Evolutionary conservation across 441 rosid genomes (phyloP), one percentile per base, ranked within the genome.

Genomic region (Euphorbia celastroides): DNA sequence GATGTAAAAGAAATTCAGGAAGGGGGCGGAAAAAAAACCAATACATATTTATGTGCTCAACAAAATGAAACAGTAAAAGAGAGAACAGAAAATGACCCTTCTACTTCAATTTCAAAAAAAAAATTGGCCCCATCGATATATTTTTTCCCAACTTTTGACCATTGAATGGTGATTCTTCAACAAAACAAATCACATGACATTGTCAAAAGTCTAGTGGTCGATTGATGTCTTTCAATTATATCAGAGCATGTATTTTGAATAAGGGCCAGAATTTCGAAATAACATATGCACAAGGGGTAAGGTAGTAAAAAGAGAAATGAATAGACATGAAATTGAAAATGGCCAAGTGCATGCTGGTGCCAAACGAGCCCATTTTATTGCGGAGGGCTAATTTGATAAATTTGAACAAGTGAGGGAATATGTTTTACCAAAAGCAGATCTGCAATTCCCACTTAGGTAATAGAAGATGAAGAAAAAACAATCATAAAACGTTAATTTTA

Each of bases 401-500:
- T 52, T 52, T 22, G 28, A 23, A 22, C 16, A 52, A 52, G 28
- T 22, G 23, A 13, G 10, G 57, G 57, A 23, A 4, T 28, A 52
- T 20, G 23, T 11, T 20, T 11, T 52, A 16, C 56, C 9, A 19
- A 51, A 51, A 51, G 20, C 26, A 51, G 11, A 51, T 51, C 57
- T 22, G 23, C 12, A 50, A 50, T 50, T 19, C 12, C 55, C 25
- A 50, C 55, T 5, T 11, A 19, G 9, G 55, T 50, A 19, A 22
- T 52, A 16, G 14, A 52, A 52, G 28, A 23, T 23, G 56, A 52
- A 9, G 17, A 48, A 59, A 41, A 5, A 65, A 44, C 2, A 70
- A 70, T 58, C 9, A 42, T 44, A 68, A 51, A n/a, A 52, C 56
- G 62, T 41, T 52, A 46, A 36, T 60, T 32, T n/a, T 14, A 20